These are phyloP conservation scores for Mycosarcoma mackinlayi DNA, from an alignment of 1,284 basidiomycete species.

Conservation along the genomic window DNA sequence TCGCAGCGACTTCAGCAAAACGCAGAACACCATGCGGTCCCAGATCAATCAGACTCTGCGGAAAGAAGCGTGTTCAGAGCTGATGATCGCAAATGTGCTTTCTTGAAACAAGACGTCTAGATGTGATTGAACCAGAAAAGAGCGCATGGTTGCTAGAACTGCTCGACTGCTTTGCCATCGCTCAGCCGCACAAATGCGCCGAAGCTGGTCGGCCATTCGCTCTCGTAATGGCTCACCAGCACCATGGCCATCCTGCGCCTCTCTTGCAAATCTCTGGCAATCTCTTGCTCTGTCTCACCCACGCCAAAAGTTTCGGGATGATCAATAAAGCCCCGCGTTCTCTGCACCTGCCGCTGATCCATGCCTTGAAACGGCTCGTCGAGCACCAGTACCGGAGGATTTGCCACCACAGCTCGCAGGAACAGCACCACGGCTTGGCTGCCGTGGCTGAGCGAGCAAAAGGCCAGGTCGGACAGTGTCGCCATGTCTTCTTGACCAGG, in stretches of 20 bases:
- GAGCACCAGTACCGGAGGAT: constrained; percentile 58
- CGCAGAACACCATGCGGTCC: too few species aligned
- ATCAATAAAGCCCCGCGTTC: constrained; percentile 54
- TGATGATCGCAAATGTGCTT: too few species aligned
- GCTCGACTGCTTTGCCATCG: constrained; percentile 51
- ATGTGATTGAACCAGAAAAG: too few species aligned
- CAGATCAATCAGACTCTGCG: too few species aligned
- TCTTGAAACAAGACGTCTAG: too few species aligned
- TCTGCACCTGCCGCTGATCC: constrained; percentile 51
- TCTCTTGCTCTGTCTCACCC: constrained; percentile 13
- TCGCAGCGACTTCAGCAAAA: too few species aligned
- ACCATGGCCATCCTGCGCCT: constrained; percentile 49
- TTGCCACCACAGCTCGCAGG: constrained; percentile 57
- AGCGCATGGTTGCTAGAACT: constrained; percentile 13
- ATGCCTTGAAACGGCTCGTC: constrained; percentile 68
- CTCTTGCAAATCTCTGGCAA: constrained; percentile 16
- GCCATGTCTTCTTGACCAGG: constrained; percentile 3
- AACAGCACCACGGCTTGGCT: constrained; percentile 63
- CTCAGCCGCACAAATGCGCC: constrained; percentile 53
- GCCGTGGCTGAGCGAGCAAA: constrained; percentile 50
- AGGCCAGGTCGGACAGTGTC: constrained; percentile 25
- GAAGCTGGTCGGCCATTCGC: constrained; percentile 60
- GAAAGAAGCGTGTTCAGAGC: too few species aligned
- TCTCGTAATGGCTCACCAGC: constrained; percentile 63
- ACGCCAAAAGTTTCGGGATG: constrained; percentile 14